Evolutionary conservation across 2,329 filamentous ascomycete genomes (phyloP).

Genomic region (Cytospora piceicola): DNA sequence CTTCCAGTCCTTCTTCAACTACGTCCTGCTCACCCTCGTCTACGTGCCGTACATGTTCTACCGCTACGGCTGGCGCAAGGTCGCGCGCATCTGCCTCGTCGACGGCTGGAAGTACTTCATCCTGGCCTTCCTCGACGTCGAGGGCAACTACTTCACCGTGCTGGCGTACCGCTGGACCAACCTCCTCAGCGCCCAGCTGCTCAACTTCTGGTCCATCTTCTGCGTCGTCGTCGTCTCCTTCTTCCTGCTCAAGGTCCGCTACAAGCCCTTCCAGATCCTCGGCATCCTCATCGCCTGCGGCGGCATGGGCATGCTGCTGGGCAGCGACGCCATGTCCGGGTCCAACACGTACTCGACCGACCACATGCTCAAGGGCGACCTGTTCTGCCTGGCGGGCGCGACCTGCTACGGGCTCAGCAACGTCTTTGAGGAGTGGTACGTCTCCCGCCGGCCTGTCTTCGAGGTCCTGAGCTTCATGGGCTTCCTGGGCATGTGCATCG

Average conservation of each 20-base stretch:
- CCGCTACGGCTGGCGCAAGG: slow-evolving; percentile 75
- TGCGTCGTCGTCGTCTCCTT: slow-evolving; percentile 88
- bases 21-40: slow-evolving; percentile 78
- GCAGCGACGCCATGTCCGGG: slow-evolving; percentile 82
- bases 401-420: slow-evolving; percentile 91
- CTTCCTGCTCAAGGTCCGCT: slow-evolving; percentile 81
- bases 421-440: slow-evolving; percentile 92
- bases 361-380: slow-evolving; percentile 85
- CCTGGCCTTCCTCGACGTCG: slow-evolving; percentile 88
- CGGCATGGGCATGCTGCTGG: slow-evolving; percentile 85
- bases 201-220: slow-evolving; percentile 99
- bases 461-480: slow-evolving; percentile 92
- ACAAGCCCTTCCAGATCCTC: slow-evolving; percentile 80
- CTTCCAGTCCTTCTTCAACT: slow-evolving; percentile 96
- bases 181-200: slow-evolving; percentile 87
- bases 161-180: slow-evolving; percentile 92
- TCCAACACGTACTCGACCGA: slow-evolving; percentile 67
- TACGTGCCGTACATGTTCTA: slow-evolving; percentile 82
- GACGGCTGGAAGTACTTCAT: slow-evolving; percentile 95
- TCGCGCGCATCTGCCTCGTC: slow-evolving; percentile 62
- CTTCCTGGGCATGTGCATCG: slow-evolving; percentile 87
- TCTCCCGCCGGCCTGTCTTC: slow-evolving; percentile 83
- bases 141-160: slow-evolving; percentile 98
- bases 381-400: slow-evolving; percentile 88
- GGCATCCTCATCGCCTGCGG: slow-evolving; percentile 92